Evolutionary conservation across 2,329 filamentous ascomycete genomes (phyloP).

Genomic region (Pseudophaeomoniella oleicola): DNA sequence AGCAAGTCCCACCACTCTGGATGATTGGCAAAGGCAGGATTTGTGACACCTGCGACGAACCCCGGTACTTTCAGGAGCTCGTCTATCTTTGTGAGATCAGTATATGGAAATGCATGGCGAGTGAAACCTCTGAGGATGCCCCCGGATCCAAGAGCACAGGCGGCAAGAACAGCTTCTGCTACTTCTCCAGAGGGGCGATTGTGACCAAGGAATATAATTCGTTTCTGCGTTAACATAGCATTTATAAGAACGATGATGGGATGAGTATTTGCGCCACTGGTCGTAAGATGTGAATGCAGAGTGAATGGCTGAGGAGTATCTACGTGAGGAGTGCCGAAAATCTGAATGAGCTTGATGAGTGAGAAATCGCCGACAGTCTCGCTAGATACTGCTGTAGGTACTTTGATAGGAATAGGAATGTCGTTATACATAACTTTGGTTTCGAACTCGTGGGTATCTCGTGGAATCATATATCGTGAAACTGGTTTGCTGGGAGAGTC

Average conservation of each 20-base stretch:
- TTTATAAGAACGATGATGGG: slow-evolving; percentile 92
- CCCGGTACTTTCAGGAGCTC: slow-evolving; percentile 90
- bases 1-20: slow-evolving; percentile 97
- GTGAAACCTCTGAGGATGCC: slow-evolving; percentile 90
- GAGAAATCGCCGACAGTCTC: slow-evolving; percentile 98
- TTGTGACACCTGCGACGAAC: slow-evolving; percentile 95
- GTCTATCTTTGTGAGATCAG: slow-evolving; percentile 93
- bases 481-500: slow-evolving; percentile 42
- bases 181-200: slow-evolving; percentile 92
- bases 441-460: slow-evolving; percentile 96
- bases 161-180: slow-evolving; percentile 93
- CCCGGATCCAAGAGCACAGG: slow-evolving; percentile 83
- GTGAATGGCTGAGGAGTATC: slow-evolving; percentile 72
- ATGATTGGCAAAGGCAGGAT: slow-evolving; percentile 88
- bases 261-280: slow-evolving; percentile 76
- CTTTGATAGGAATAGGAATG: slow-evolving; percentile 91
- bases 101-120: slow-evolving; percentile 92
- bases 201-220: slow-evolving; percentile 89
- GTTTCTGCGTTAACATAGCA: slow-evolving; percentile 87
- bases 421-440: slow-evolving; percentile 91
- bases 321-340: slow-evolving; percentile 72
- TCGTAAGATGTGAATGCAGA: slow-evolving; percentile 83
- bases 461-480: slow-evolving; percentile 58
- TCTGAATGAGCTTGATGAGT: slow-evolving; percentile 90
- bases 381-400: slow-evolving; percentile 82